Evolutionary conservation across 2,329 filamentous ascomycete genomes (phyloP), one percentile per base, ranked within the genome.

Genomic region (Paraphoma sp.): DNA sequence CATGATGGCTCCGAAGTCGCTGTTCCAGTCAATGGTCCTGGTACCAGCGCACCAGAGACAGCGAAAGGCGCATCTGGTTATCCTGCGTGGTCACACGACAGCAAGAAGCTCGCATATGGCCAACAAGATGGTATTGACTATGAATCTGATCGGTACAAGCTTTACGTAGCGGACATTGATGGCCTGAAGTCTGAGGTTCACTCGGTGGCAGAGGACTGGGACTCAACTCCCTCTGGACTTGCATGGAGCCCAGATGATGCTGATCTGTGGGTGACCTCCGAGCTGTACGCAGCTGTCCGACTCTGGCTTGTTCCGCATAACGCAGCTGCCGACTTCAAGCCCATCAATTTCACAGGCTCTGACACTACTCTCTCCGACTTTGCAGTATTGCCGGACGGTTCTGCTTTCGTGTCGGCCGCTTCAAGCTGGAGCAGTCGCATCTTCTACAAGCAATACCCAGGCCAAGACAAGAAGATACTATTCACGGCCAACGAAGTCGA

Each of bases 21-120:
- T 12, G 71, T 73, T 6, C 54, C 69, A 1, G 53, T 76, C 54
- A 74, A 74, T 16, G 73, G 73, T 2, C 73, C 73, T 18, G 67
- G 65, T n/a, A 68, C 64, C 4, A 66, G 59, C 11, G 68, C 70
- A 10, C 68, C 71, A 23, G 51, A 71, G 53, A 58, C 79, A 82
- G 23, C 54, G 72, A 46, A 84, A 79, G 90, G 90, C n/a, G 91
- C 91, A 67, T 86, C 84, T 12, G 80, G 80, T 29, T 79, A 78
- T 2, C 92, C 93, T 0, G 82, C 84, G 0, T 96, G 96, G 77
- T 93, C 91, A 4, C 87, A 87, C 3, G 84, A 90, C 69, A 89
- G 91, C 28, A 86, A 81, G 45, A 85, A 85, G 56, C 79, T 95
- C 28, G 91, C 87, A 2, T 97, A 95, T 73, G 95, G 93, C 89